Evolutionary conservation across 2,329 filamentous ascomycete genomes (phyloP).

Genomic region (Tolypocladium guangdongense): DNA sequence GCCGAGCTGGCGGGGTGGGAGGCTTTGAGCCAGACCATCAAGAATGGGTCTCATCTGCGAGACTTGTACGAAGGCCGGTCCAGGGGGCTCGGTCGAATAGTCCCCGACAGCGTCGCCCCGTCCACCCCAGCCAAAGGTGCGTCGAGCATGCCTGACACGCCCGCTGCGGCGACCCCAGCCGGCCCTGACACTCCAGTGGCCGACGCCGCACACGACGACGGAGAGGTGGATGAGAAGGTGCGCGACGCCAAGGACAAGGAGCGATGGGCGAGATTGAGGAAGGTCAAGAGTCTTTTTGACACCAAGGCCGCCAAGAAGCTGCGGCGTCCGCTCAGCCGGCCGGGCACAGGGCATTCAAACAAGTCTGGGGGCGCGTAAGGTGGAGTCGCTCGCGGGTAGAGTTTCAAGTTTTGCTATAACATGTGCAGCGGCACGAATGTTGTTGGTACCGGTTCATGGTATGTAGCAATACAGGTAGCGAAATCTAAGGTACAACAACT

Average conservation of each 20-base stretch:
- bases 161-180: conserved; percentile 7
- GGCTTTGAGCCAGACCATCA: conserved; percentile 40
- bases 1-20: conserved; percentile 42
- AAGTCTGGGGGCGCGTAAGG: conserved; percentile 3
- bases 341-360: conserved; percentile 25
- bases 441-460: neutral
- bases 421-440: neutral
- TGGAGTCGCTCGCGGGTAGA: neutral
- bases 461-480: neutral
- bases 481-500: neutral
- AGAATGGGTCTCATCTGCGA: conserved; percentile 47
- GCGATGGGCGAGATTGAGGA: conserved; percentile 59
- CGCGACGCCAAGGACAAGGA: conserved; percentile 56
- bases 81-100: conserved; percentile 10
- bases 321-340: conserved; percentile 28
- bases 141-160: conserved; percentile 5
- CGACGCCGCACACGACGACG: conserved; percentile 5
- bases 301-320: conserved; percentile 49
- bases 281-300: conserved; percentile 62
- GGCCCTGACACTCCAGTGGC: conserved; percentile 2
- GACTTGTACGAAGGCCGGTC: conserved; percentile 21
- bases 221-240: conserved; percentile 29
- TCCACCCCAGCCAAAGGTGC: neutral
- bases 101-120: neutral
- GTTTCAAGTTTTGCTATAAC: neutral